phyloP scores from a whole-genome alignment of 345 rosid species.

The Heritiera fomes region DNA sequence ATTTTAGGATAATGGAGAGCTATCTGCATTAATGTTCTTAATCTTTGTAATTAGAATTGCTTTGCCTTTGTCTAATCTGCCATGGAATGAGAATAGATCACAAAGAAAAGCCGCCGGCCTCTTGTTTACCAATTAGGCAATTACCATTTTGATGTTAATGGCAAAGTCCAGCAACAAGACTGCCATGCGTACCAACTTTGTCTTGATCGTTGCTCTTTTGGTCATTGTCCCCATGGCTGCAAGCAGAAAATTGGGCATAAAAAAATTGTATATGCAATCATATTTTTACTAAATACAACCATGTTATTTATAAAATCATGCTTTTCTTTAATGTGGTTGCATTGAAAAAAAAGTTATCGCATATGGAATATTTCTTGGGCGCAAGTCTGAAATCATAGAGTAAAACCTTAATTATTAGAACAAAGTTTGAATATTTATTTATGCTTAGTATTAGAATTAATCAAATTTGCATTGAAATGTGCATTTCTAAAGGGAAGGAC shows the following conservation, averaged over 20 bases:
- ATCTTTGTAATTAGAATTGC: neutral
- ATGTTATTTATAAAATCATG: too few species aligned
- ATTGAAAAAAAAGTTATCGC: too few species aligned
- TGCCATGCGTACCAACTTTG: neutral
- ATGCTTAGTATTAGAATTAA: neutral
- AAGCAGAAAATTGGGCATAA: neutral
- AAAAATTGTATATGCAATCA: too few species aligned
- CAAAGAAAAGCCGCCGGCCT: neutral
- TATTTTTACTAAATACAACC: too few species aligned
- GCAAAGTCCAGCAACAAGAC: conserved; percentile 17
- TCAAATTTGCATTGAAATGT: neutral
- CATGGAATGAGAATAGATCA: neutral
- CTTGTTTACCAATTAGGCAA: neutral
- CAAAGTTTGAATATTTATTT: neutral
- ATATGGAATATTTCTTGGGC: neutral
- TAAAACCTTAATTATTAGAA: neutral
- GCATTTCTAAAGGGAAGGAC: neutral
- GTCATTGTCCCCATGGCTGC: neutral
- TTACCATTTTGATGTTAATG: conserved; percentile 14
- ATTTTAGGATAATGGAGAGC: too few species aligned
- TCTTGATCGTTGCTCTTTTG: conserved; percentile 4
- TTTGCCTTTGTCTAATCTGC: neutral
- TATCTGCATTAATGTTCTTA: neutral
- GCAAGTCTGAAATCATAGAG: neutral
- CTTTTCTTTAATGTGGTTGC: too few species aligned